phyloP scores from a whole-genome alignment of 2,329 filamentous ascomycete genomes.

The Penicillium nordicum region DNA sequence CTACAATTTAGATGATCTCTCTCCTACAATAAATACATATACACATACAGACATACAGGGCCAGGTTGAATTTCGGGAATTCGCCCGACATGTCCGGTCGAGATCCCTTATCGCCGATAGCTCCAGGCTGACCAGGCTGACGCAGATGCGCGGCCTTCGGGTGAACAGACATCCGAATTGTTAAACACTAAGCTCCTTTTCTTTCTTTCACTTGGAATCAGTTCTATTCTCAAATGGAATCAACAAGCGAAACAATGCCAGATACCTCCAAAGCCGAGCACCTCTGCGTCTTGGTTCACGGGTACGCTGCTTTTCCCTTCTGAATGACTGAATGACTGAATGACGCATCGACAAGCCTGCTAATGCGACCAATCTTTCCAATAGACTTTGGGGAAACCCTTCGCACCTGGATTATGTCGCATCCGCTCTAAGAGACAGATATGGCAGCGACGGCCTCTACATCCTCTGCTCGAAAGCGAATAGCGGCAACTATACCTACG shows the following conservation, averaged over 20 bases:
- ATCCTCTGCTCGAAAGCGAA: conserved; percentile 57
- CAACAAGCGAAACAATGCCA: conserved; percentile 7
- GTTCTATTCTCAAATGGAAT: not conserved
- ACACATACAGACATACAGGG: not conserved
- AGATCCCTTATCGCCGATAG: conserved; percentile 9
- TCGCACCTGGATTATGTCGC: conserved; percentile 56
- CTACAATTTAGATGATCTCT: not conserved
- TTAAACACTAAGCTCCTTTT: not conserved
- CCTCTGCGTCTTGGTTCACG: conserved; percentile 61
- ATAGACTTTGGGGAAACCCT: conserved; percentile 60
- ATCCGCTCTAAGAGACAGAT: conserved; percentile 49
- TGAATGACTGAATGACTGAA: conserved; percentile 9
- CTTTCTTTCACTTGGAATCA: not conserved
- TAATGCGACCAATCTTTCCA: conserved; percentile 8
- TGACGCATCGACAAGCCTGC: conserved; percentile 6
- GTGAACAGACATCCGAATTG: conserved; percentile 1
- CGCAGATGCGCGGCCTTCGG: conserved; percentile 1
- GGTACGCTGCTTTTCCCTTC: conserved; percentile 41
- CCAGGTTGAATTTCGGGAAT: not conserved
- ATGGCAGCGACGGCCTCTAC: conserved; percentile 51
- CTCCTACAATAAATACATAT: not conserved
- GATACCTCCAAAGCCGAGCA: conserved; percentile 44
- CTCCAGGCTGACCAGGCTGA: conserved; percentile 7
- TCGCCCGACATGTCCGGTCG: too few species aligned
- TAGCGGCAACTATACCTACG: conserved; percentile 58